phyloP scores from a whole-genome alignment of 2,329 filamentous ascomycete genomes.

The Cladophialophora immunda region DNA sequence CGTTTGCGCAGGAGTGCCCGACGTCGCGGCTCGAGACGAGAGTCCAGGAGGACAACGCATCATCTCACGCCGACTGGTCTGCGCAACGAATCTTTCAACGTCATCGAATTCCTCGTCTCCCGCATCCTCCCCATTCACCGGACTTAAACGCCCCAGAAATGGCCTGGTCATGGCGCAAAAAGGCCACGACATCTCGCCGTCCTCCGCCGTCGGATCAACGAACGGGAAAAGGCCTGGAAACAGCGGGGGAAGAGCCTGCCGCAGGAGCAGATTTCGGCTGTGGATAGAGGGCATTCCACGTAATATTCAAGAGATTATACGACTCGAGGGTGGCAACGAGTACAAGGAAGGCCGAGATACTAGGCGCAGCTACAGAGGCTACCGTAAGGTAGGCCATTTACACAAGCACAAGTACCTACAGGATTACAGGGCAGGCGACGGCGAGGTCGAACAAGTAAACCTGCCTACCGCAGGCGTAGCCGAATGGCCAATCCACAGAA shows the following conservation, averaged over 20 bases:
- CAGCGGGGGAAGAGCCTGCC: not conserved
- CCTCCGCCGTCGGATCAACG: not conserved
- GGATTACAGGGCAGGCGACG: not conserved
- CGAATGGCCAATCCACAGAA: not conserved
- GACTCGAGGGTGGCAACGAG: slow-evolving; percentile 40
- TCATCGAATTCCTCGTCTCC: slow-evolving; percentile 18
- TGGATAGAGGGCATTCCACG: slow-evolving; percentile 39
- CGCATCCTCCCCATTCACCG: slow-evolving; percentile 39
- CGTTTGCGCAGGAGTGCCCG: slow-evolving; percentile 35
- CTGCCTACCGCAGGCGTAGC: not conserved
- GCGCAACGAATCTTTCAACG: slow-evolving; percentile 21
- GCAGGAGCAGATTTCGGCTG: slow-evolving; percentile 32
- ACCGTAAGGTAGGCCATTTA: slow-evolving; percentile 7
- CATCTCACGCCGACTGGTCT: slow-evolving; percentile 29
- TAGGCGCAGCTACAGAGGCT: slow-evolving; percentile 9
- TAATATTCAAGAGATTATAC: slow-evolving; percentile 40
- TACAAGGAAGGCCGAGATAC: slow-evolving; percentile 33
- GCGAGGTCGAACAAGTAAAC: not conserved
- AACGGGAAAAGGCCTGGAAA: not conserved
- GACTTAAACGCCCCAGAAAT: slow-evolving; percentile 41
- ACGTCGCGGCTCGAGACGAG: slow-evolving; percentile 33
- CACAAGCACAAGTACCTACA: slow-evolving; percentile 3
- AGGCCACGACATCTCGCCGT: slow-evolving; percentile 32
- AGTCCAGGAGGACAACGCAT: slow-evolving; percentile 40
- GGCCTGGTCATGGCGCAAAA: slow-evolving; percentile 39